Evolutionary conservation across 2,329 filamentous ascomycete species (phyloP).

Genomic region (Calonectria fujianensis): DNA sequence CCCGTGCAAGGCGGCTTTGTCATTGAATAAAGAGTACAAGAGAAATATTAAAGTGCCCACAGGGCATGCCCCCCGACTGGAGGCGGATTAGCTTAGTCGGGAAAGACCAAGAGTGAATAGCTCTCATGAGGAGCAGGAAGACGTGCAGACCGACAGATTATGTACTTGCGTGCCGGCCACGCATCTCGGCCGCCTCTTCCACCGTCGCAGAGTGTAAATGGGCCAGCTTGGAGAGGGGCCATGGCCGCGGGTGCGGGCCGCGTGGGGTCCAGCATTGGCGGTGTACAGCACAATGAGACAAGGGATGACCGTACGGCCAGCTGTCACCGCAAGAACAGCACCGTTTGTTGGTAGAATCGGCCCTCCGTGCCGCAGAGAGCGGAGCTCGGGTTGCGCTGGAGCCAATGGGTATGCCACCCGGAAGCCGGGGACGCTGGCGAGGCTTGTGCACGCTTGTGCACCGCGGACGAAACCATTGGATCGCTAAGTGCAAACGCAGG

Average conservation of each 20-base stretch:
- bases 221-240: slow-evolving; percentile 15
- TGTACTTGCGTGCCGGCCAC: slow-evolving; percentile 51
- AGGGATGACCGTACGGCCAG: slow-evolving; percentile 48
- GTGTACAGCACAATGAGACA: slow-evolving; percentile 51
- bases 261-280: slow-evolving; percentile 54
- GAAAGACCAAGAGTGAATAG: slow-evolving; percentile 37
- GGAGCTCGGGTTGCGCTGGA: slow-evolving; percentile 39
- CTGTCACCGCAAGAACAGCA: slow-evolving; percentile 56
- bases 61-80: slow-evolving; percentile 52
- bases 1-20: slow-evolving; percentile 53
- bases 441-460: slow-evolving; percentile 47
- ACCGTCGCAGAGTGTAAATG: slow-evolving; percentile 9
- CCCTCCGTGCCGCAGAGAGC: slow-evolving; percentile 42
- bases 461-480: slow-evolving; percentile 49
- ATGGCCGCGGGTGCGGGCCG: slow-evolving; percentile 52
- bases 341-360: slow-evolving; percentile 46
- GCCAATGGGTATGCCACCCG: slow-evolving; percentile 54
- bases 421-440: slow-evolving; percentile 49
- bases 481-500: slow-evolving; percentile 42
- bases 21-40: slow-evolving; percentile 50
- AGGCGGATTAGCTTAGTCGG: slow-evolving; percentile 47
- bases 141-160: slow-evolving; percentile 50
- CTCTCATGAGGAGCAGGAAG: slow-evolving; percentile 26
- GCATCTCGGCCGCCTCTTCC: slow-evolving; percentile 44
- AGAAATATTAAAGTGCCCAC: slow-evolving; percentile 40